Evolutionary conservation across 2,329 filamentous ascomycete genomes (phyloP).

Genomic region (Helotiales sp.): DNA sequence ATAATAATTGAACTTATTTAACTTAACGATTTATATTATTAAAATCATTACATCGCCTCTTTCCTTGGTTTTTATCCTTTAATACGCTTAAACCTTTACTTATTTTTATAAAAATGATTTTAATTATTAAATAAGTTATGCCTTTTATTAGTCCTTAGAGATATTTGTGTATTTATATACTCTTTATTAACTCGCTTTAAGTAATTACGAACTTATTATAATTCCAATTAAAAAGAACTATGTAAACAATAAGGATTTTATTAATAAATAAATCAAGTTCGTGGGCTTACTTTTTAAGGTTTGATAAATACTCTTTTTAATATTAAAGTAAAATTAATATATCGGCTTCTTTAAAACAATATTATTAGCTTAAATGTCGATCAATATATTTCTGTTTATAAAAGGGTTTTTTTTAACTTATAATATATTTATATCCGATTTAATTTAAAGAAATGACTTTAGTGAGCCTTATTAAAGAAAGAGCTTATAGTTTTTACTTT

Average conservation of each 20-base stretch:
- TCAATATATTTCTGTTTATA: constrained; percentile 11
- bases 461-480: background rate
- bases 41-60: background rate
- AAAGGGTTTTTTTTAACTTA: constrained; percentile 8
- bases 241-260: constrained; percentile 1
- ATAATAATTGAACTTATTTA: background rate
- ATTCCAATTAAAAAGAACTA: constrained; percentile 11
- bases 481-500: constrained; percentile 14
- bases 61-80: background rate
- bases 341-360: constrained; percentile 13
- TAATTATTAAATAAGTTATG: constrained; percentile 7
- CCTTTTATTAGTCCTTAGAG: constrained; percentile 8
- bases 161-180: constrained; percentile 11
- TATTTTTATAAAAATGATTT: background rate
- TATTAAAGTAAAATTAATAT: constrained; percentile 14
- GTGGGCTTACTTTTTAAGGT: constrained; percentile 10
- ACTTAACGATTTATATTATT: background rate
- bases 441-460: too few species aligned
- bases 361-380: constrained; percentile 13
- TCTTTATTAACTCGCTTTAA: background rate
- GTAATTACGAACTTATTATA: constrained; percentile 11
- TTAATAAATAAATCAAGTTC: constrained; percentile 14
- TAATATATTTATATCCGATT: constrained; percentile 1
- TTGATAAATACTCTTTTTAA: constrained; percentile 1
- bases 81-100: background rate